Percentiles rank a stretch among this genome's conserved stretches.
Conservation (phyloP, 2,329 filamentous ascomycete genomes). For the Aureobasidium sp. region DNA sequence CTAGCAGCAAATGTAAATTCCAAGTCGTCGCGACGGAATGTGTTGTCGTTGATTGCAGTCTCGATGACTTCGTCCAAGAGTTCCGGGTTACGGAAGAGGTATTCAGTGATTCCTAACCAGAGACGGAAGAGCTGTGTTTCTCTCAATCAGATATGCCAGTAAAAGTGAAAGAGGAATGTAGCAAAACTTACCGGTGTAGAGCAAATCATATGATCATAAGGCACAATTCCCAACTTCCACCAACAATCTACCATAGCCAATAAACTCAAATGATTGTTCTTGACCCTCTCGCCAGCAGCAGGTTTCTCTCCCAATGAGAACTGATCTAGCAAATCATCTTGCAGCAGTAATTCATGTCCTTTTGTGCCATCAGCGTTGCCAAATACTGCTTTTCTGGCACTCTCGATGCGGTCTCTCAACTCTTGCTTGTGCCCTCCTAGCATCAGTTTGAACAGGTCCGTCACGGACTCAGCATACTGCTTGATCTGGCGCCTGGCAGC, state of each 20-base stretch:
- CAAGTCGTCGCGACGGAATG: conserved; percentile 88
- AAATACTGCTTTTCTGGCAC: conserved; percentile 68
- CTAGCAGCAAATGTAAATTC: conserved; percentile 97
- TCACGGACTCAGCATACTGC: conserved; percentile 88
- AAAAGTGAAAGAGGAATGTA: no score
- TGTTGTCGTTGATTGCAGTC: conserved; percentile 80
- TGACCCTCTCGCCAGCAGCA: conserved; percentile 55
- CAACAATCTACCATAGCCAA: conserved; percentile 98
- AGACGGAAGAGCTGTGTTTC: conserved; percentile 69
- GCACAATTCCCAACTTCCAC: conserved; percentile 86
- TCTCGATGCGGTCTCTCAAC: conserved; percentile 65
- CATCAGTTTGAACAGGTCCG: conserved; percentile 95
- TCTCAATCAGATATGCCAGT: no score
- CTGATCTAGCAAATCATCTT: conserved; percentile 74
- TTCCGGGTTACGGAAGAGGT: conserved; percentile 75
- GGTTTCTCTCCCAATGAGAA: conserved; percentile 72
- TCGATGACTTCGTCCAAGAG: conserved; percentile 78
- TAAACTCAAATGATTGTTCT: conserved; percentile 89
- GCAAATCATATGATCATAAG: conserved; percentile 99
- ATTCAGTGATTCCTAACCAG: conserved; percentile 95
- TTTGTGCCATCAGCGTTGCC: conserved; percentile 33
- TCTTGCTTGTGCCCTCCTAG: conserved; percentile 72
- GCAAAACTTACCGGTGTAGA: conserved; percentile 61
- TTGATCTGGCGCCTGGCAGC: conserved; percentile 85
- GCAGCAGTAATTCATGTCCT: conserved; percentile 60